A percentile compares a stretch with the other conserved stretches of the same genome.
Conservation (phyloP, 2,329 filamentous ascomycete species). For the Hymenoscyphus repandus region DNA sequence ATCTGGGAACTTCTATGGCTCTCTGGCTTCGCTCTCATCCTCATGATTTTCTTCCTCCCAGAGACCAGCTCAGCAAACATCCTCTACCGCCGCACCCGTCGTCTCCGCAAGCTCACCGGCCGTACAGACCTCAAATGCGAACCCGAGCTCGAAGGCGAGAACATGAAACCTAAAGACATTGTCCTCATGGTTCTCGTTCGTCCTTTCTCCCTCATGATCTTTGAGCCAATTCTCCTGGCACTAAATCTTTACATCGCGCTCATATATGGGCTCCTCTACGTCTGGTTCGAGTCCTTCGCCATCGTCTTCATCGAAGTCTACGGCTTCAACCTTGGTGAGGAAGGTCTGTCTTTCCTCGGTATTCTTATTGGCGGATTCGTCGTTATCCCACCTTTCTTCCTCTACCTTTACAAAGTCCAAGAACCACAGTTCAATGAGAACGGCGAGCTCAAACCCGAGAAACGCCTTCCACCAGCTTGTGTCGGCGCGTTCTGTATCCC, state of each 20-base stretch:
- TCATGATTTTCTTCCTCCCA: conserved; percentile 56
- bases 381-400: conserved; percentile 42
- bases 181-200: conserved; percentile 51
- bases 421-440: conserved; percentile 42
- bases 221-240: conserved; percentile 57
- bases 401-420: conserved; percentile 43
- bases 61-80: conserved; percentile 56
- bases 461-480: conserved; percentile 49
- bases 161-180: conserved; percentile 41
- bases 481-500: conserved; percentile 47
- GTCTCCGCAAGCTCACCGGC: conserved; percentile 53
- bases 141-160: conserved; percentile 46
- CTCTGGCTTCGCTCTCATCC: conserved; percentile 47
- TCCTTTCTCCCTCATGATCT: conserved; percentile 52
- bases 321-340: conserved; percentile 50
- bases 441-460: conserved; percentile 47
- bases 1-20: conserved; percentile 58
- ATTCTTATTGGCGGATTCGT: conserved; percentile 47
- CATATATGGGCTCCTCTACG: conserved; percentile 56
- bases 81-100: conserved; percentile 50
- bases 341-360: conserved; percentile 56
- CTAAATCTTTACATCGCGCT: conserved; percentile 57
- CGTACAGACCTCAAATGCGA: conserved; percentile 49
- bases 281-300: conserved; percentile 58
- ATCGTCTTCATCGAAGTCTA: conserved; percentile 57